These are phyloP conservation scores for Clonostachys rhizophaga DNA, from an alignment of 2,329 filamentous ascomycete species.

Conservation along the genomic window DNA sequence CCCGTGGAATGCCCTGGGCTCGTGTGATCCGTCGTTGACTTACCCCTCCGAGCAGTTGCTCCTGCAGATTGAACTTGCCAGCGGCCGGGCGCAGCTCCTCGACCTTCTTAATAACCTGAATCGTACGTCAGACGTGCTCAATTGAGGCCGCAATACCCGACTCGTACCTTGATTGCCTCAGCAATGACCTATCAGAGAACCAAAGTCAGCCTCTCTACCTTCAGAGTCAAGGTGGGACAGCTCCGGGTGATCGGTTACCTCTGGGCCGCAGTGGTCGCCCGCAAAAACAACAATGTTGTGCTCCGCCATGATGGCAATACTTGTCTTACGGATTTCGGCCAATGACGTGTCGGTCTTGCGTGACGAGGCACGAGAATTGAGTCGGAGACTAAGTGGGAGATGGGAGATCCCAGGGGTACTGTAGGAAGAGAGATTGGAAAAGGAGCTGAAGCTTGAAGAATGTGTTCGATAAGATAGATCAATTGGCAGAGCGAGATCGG, in stretches of 20 bases:
- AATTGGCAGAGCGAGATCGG: no score
- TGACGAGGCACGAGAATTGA: slow-evolving; percentile 2
- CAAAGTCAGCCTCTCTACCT: slow-evolving; percentile 8
- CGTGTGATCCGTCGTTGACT: slow-evolving; percentile 27
- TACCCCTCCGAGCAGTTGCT: slow-evolving; percentile 86
- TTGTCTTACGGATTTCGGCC: neutral
- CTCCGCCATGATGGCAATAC: slow-evolving; percentile 49
- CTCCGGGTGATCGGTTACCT: slow-evolving; percentile 45
- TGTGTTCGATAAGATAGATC: no score
- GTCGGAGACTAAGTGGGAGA: neutral
- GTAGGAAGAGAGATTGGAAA: no score
- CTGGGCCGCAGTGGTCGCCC: slow-evolving; percentile 79
- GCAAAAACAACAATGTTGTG: slow-evolving; percentile 76
- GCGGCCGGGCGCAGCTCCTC: slow-evolving; percentile 66
- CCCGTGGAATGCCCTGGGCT: neutral
- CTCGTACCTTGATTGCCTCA: slow-evolving; percentile 74
- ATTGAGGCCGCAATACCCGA: neutral
- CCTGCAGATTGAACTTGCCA: slow-evolving; percentile 77
- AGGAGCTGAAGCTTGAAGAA: no score
- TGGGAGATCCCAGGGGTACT: neutral
- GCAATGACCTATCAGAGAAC: slow-evolving; percentile 54
- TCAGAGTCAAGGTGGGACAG: slow-evolving; percentile 9
- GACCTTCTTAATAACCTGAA: slow-evolving; percentile 70
- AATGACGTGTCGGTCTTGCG: neutral
- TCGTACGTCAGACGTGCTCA: slow-evolving; percentile 1